Percentiles rank a stretch among this genome's conserved stretches.
These are phyloP conservation scores for Gracilaria gracilis DNA, from an alignment of 23 red algal genomes.

Conservation along the genomic window DNA sequence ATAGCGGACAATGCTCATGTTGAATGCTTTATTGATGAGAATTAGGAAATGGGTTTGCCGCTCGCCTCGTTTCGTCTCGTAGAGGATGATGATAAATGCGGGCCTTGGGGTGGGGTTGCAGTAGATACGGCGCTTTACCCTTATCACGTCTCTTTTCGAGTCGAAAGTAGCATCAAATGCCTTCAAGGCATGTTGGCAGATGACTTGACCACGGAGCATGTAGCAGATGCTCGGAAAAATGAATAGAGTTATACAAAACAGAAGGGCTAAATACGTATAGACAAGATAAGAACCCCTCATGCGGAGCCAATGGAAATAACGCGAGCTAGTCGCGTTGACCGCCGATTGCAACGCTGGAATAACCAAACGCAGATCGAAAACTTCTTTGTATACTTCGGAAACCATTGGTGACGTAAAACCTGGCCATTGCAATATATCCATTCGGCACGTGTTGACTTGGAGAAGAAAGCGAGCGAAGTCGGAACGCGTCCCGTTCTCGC, in stretches of 20 bases:
- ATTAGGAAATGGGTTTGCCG: background rate
- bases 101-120: background rate
- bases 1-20: too few species aligned
- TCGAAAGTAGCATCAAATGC: background rate
- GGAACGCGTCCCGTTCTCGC: conserved; percentile 42
- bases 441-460: conserved; percentile 38
- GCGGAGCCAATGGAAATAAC: background rate
- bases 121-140: conserved; percentile 3
- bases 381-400: conserved; percentile 36
- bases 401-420: conserved; percentile 49
- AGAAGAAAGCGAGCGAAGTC: conserved; percentile 7
- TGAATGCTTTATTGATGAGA: too few species aligned
- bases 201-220: background rate
- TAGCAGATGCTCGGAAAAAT: conserved; percentile 2
- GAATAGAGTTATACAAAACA: conserved; percentile 16
- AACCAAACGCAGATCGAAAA: conserved; percentile 32
- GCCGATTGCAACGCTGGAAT: conserved; percentile 22
- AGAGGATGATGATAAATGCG: background rate
- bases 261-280: conserved; percentile 9
- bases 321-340: conserved; percentile 16
- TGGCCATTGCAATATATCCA: conserved; percentile 69
- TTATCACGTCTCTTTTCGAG: background rate
- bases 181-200: background rate
- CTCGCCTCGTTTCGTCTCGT: background rate
- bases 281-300: conserved; percentile 26